phyloP scores from a whole-genome alignment of 1,139 yeast genomes.

The Suhomyces atakaporum region DNA sequence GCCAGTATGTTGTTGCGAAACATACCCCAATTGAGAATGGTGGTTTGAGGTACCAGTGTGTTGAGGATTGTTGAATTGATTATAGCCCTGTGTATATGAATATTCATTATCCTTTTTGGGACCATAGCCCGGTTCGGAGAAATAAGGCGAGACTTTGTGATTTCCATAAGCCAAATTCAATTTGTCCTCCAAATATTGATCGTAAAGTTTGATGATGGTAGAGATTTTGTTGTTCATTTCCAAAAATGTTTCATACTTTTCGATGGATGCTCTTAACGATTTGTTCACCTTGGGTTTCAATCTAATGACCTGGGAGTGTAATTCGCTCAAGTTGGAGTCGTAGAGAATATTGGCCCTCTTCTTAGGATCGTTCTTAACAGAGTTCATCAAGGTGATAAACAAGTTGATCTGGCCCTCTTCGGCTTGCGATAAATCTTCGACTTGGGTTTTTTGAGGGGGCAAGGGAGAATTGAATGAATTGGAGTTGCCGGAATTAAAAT shows the following conservation, averaged over 20 bases:
- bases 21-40: conserved; percentile 3
- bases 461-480: no score
- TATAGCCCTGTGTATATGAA: not conserved
- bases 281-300: conserved; percentile 76
- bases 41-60: conserved; percentile 2
- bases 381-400: conserved; percentile 66
- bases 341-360: conserved; percentile 53
- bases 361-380: conserved; percentile 51
- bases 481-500: no score
- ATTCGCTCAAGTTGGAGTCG: conserved; percentile 61
- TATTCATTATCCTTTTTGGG: conserved; percentile 3
- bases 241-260: conserved; percentile 68
- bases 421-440: conserved; percentile 48
- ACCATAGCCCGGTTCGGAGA: conserved; percentile 3
- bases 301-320: conserved; percentile 64
- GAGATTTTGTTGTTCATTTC: conserved; percentile 83
- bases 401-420: conserved; percentile 72
- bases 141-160: conserved; percentile 22
- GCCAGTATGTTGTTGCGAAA: conserved; percentile 12
- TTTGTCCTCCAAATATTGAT: conserved; percentile 72
- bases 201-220: conserved; percentile 77
- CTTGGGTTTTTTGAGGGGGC: conserved; percentile 10
- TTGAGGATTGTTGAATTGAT: not conserved
- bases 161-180: conserved; percentile 50
- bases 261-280: conserved; percentile 62